Percentiles rank a stretch among this genome's conserved stretches.
Conservation (phyloP, 2,329 filamentous ascomycete species). For the Dendryphion nanum region DNA sequence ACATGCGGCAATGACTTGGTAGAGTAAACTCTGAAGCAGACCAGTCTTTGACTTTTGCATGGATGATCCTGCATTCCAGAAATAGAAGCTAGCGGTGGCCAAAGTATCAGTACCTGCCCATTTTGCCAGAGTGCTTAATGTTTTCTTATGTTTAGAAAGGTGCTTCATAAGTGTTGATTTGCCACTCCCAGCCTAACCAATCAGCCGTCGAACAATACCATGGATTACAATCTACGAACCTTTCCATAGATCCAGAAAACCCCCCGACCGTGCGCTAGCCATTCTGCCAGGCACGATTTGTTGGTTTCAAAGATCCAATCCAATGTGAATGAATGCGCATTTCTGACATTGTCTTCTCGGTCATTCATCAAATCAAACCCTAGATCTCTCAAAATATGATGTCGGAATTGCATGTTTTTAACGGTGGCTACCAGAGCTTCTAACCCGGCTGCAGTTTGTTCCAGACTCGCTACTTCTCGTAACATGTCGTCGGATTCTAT, state of each 20-base stretch:
- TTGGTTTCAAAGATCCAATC: neutral
- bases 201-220: neutral
- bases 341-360: neutral
- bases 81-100: neutral
- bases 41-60: neutral
- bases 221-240: too few species aligned
- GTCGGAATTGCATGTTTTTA: too few species aligned
- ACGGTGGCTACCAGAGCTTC: too few species aligned
- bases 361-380: neutral
- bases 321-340: neutral
- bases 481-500: too few species aligned
- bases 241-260: neutral
- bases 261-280: neutral
- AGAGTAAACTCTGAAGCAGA: neutral
- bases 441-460: too few species aligned
- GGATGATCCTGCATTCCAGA: neutral
- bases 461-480: too few species aligned
- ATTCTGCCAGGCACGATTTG: neutral
- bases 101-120: neutral
- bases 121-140: neutral
- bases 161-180: slow-evolving; percentile 43
- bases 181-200: slow-evolving; percentile 44
- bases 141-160: neutral
- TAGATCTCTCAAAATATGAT: too few species aligned
- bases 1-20: neutral